Evolutionary conservation across 441 rosid genomes (phyloP), one percentile per base, ranked within the genome.

Genomic region (Mallotus repandus): DNA sequence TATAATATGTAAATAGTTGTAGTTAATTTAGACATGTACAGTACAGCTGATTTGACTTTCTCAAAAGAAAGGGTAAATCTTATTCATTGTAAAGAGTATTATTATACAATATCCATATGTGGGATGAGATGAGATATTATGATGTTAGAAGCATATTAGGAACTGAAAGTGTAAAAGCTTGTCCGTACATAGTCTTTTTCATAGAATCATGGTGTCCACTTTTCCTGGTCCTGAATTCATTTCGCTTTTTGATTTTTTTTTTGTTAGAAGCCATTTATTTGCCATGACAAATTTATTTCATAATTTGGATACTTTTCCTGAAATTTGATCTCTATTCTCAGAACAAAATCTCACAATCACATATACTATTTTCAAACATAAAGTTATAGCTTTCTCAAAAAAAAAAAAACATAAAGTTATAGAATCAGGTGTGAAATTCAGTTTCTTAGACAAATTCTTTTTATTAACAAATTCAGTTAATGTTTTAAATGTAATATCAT

Each of bases 121-220:
- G 29, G 29, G 29, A 25, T 25, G 29, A 25, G 29, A 25, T 25
- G 29, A 25, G 29, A 25, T 25, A 25, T 25, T 25, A 25, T 2
- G 29, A 25, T 25, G 29, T 25, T 25, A 25, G 29, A 43, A 43
- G 46, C 46, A 43, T 43, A 43, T 43, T 43, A 53, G 7, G 5
- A 35, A 50, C 19, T 13, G 55, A 64, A 50, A 70, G 63, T 57
- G 60, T 14, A 74, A 43, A 41, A 10, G 29, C 63, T 3, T 52
- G 55, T 62, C 71, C 75, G 52, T 78, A 56, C 74, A 43, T n/a
- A 9, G 41, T 29, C 56, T 45, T 41, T 48, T 22, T 54, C 63
- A 46, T 32, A 63, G 73, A 61, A 75, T 74, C 68, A 54, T 18
- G 11, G 0, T 52, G 21, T 21, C 73, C 61, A 50, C 55, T 35